Percentiles rank a stretch among this genome's conserved stretches.
These are phyloP conservation scores for Colletotrichum liriopes DNA, from an alignment of 2,329 filamentous ascomycete genomes.

Conservation along the genomic window DNA sequence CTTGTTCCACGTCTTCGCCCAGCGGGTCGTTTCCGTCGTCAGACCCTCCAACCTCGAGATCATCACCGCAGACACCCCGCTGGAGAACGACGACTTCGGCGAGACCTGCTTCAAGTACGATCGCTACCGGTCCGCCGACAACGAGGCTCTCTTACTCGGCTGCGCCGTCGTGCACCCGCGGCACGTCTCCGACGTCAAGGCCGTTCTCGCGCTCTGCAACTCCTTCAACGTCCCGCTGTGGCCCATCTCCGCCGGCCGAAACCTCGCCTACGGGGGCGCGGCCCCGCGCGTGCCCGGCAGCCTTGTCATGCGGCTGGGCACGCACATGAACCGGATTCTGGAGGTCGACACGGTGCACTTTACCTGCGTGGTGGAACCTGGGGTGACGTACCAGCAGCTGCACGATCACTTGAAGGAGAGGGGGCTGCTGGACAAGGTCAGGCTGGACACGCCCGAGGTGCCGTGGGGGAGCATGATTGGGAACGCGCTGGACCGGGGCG, in stretches of 20 bases:
- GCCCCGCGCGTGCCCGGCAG: conserved; percentile 59
- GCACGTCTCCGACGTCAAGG: conserved; percentile 61
- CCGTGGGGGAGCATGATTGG: conserved; percentile 61
- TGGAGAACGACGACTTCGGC: conserved; percentile 33
- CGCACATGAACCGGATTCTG: conserved; percentile 57
- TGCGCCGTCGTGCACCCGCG: conserved; percentile 54
- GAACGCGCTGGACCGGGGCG: conserved; percentile 61
- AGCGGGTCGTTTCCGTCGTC: conserved; percentile 39
- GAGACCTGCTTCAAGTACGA: conserved; percentile 48
- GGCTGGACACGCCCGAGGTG: conserved; percentile 60
- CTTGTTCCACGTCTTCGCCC: conserved; percentile 45
- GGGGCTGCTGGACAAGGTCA: conserved; percentile 55
- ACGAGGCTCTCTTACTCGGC: conserved; percentile 59
- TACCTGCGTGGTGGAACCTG: conserved; percentile 58
- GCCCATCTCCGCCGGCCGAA: conserved; percentile 55
- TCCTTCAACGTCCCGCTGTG: conserved; percentile 53
- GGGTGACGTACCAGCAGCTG: conserved; percentile 58
- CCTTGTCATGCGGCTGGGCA: conserved; percentile 59
- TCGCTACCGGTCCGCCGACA: conserved; percentile 56
- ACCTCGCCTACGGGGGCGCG: conserved; percentile 60
- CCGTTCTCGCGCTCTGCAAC: conserved; percentile 55
- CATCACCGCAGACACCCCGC: conserved; percentile 25
- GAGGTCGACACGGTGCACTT: conserved; percentile 55
- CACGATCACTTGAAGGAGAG: conserved; percentile 52
- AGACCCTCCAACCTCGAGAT: conserved; percentile 45